Conservation (phyloP, 2,329 filamentous ascomycete genomes). For the Nemania diffusa region DNA sequence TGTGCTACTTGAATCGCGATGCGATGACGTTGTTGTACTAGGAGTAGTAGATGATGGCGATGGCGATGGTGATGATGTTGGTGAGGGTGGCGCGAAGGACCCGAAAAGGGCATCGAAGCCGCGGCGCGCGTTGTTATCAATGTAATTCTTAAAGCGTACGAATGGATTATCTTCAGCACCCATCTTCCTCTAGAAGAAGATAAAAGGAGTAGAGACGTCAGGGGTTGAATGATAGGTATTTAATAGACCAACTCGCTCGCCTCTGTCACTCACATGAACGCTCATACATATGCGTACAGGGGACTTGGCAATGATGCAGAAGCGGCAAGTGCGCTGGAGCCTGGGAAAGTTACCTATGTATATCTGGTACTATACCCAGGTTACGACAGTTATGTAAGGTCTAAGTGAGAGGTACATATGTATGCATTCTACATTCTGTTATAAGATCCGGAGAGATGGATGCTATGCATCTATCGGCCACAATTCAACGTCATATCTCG, state of each 20-base stretch:
- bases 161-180: constrained; percentile 50
- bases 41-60: background rate
- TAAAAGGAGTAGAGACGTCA: background rate
- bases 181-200: constrained; percentile 14
- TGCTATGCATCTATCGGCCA: background rate
- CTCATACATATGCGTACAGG: background rate
- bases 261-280: background rate
- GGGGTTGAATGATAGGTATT: constrained; percentile 9
- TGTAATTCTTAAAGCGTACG: constrained; percentile 54
- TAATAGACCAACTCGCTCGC: background rate
- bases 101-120: constrained; percentile 43
- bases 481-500: background rate
- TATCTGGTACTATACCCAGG: too few species aligned
- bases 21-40: background rate
- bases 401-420: too few species aligned
- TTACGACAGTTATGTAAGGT: too few species aligned
- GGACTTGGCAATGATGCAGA: constrained; percentile 6
- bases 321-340: background rate
- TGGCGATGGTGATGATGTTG: constrained; percentile 5
- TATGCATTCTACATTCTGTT: too few species aligned
- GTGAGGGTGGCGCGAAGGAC: constrained; percentile 10
- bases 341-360: too few species aligned
- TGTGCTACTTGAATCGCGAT: background rate
- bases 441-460: background rate
- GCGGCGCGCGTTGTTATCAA: constrained; percentile 53